These are phyloP conservation scores for Trichophyton benhamiae DNA, from an alignment of 2,329 filamentous ascomycete species.

Conservation along the genomic window DNA sequence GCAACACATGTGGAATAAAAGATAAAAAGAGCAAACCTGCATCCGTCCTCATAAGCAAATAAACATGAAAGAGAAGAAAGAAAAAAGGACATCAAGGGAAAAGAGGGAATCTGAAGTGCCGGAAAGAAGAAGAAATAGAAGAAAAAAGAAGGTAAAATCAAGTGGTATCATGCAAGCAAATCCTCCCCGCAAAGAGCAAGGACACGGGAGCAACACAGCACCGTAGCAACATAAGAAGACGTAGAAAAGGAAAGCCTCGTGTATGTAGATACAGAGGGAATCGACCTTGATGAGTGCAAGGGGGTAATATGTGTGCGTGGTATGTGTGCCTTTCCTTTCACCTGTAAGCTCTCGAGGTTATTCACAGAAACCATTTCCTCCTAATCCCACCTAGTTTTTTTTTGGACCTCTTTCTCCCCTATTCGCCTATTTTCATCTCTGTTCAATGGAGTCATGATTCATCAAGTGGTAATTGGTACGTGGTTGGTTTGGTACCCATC, in stretches of 20 bases:
- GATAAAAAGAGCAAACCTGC: slow-evolving; percentile 13
- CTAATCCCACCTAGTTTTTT: background rate
- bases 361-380: slow-evolving; percentile 2
- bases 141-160: slow-evolving; percentile 1
- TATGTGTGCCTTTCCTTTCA: background rate
- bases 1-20: slow-evolving; percentile 9
- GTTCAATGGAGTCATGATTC: slow-evolving; percentile 3
- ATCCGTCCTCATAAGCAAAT: slow-evolving; percentile 1
- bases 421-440: background rate
- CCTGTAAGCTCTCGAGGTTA: background rate
- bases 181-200: background rate
- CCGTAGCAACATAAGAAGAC: background rate
- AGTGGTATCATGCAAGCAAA: slow-evolving; percentile 4
- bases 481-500: background rate
- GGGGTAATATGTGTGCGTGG: background rate
- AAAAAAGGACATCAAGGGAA: slow-evolving; percentile 14
- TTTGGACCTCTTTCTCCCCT: background rate
- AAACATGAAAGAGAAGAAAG: slow-evolving; percentile 12
- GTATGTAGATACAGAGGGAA: background rate
- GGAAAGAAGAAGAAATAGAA: background rate
- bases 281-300: background rate
- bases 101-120: background rate
- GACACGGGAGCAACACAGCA: background rate
- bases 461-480: background rate
- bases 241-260: background rate